These are phyloP conservation scores for Penicillium thymicola DNA, from an alignment of 2,329 filamentous ascomycete genomes.

Conservation along the genomic window DNA sequence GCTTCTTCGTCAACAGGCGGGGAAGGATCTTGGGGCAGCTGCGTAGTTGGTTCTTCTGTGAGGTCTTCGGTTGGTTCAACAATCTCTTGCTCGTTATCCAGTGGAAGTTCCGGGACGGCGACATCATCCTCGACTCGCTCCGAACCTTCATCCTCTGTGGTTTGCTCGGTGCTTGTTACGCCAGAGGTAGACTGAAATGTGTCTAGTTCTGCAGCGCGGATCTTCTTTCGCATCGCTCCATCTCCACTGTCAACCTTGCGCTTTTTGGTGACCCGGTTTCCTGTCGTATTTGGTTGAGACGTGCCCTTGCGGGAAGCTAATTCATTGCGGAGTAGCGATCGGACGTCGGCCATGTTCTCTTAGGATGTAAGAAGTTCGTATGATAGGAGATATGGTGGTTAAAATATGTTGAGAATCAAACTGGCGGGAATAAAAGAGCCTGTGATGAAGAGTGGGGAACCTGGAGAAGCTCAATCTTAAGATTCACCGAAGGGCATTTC, in stretches of 20 bases:
- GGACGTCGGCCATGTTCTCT: slow-evolving; percentile 68
- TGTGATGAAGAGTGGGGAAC: slow-evolving; percentile 25
- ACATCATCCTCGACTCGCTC: slow-evolving; percentile 27
- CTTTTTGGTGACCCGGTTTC: slow-evolving; percentile 49
- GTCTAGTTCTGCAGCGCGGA: slow-evolving; percentile 35
- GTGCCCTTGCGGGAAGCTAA: slow-evolving; percentile 70
- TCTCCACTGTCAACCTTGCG: slow-evolving; percentile 50
- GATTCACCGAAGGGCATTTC: slow-evolving; percentile 8
- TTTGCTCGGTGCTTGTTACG: slow-evolving; percentile 26
- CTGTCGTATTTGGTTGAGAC: slow-evolving; percentile 47
- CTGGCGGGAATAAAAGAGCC: slow-evolving; percentile 15
- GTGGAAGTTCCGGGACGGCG: slow-evolving; percentile 23
- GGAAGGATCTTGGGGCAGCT: slow-evolving; percentile 10
- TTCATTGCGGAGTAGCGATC: slow-evolving; percentile 74
- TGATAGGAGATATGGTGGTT: neutral
- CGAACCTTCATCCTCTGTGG: slow-evolving; percentile 27
- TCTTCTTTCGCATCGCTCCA: slow-evolving; percentile 43
- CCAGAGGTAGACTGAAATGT: slow-evolving; percentile 32
- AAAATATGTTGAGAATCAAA: slow-evolving; percentile 6
- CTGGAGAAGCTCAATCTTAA: slow-evolving; percentile 22
- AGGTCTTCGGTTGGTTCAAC: slow-evolving; percentile 5
- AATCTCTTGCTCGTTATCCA: slow-evolving; percentile 12
- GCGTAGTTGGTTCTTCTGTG: slow-evolving; percentile 8
- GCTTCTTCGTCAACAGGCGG: slow-evolving; percentile 66
- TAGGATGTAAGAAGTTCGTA: neutral